These are phyloP conservation scores for Plasmodium fragile DNA, from an alignment of 169 alveolate genomes.

Conservation along the genomic window DNA sequence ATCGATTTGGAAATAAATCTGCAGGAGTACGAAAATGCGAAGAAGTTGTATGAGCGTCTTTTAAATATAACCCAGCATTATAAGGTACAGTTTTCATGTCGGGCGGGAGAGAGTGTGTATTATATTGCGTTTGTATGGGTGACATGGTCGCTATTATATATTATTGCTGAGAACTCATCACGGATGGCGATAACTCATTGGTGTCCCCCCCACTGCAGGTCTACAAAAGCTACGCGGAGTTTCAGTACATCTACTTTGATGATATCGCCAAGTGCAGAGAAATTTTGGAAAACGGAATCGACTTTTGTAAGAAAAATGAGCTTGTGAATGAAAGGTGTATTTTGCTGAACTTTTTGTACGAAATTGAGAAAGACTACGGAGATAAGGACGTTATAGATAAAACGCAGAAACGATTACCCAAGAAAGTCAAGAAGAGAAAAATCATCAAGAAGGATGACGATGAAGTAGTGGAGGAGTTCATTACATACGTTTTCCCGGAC, in stretches of 20 bases:
- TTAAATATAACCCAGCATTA: slow-evolving; percentile 94
- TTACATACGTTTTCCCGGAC: slow-evolving; percentile 86
- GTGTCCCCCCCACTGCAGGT: slow-evolving; percentile 34
- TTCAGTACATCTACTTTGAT: slow-evolving; percentile 81
- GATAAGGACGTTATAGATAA: slow-evolving; percentile 77
- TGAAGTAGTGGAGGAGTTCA: slow-evolving; percentile 78
- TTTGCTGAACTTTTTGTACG: slow-evolving; percentile 77
- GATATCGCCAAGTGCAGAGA: slow-evolving; percentile 78
- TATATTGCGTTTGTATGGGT: background rate
- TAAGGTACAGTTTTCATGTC: slow-evolving; percentile 77
- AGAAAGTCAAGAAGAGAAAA: slow-evolving; percentile 83
- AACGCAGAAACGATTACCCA: slow-evolving; percentile 79
- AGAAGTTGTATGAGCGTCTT: slow-evolving; percentile 91
- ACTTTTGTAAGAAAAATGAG: slow-evolving; percentile 81
- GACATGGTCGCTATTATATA: background rate
- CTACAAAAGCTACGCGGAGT: slow-evolving; percentile 83
- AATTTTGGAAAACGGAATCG: slow-evolving; percentile 85
- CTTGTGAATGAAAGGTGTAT: slow-evolving; percentile 85
- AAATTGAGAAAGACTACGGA: slow-evolving; percentile 81
- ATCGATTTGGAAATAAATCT: slow-evolving; percentile 85
- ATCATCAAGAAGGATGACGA: slow-evolving; percentile 79
- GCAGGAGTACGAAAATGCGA: slow-evolving; percentile 87
- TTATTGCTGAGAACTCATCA: too few relatives aligned
- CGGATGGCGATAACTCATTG: background rate
- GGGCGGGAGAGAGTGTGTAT: background rate